phyloP scores from a whole-genome alignment of 2,329 filamentous ascomycete species.

The Dothideomycetes sp. region DNA sequence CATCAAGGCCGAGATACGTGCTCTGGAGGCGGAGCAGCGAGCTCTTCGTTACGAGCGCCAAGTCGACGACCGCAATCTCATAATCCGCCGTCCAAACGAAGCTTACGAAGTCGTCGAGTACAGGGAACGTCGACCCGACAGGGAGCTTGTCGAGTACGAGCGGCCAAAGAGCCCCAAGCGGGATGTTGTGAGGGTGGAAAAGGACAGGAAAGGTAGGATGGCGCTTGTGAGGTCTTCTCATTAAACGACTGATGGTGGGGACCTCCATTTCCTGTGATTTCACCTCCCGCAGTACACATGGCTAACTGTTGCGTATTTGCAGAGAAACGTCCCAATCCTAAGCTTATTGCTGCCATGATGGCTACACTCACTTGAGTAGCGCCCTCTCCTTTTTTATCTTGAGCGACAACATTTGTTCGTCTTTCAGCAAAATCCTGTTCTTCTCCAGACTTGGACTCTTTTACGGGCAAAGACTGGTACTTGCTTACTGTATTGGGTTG shows the following conservation, averaged over 20 bases:
- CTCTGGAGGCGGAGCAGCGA: constrained; percentile 56
- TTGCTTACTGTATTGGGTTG: neutral
- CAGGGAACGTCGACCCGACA: constrained; percentile 41
- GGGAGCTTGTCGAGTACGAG: constrained; percentile 50
- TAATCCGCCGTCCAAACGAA: constrained; percentile 29
- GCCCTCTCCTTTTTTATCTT: neutral
- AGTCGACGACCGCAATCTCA: constrained; percentile 25
- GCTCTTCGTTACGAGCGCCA: constrained; percentile 47
- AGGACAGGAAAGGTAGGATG: constrained; percentile 94
- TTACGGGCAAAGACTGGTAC: neutral
- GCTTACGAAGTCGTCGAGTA: constrained; percentile 33
- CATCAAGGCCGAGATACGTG: constrained; percentile 61
- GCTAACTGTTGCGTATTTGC: constrained; percentile 2
- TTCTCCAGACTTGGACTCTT: too few species aligned
- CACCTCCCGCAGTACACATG: neutral
- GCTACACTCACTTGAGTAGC: constrained; percentile 25
- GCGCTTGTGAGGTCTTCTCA: constrained; percentile 69
- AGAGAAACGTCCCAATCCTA: constrained; percentile 30
- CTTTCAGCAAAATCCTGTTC: neutral
- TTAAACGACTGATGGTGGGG: constrained; percentile 37
- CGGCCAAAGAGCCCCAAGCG: constrained; percentile 27
- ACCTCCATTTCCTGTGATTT: constrained; percentile 5
- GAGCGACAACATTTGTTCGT: neutral
- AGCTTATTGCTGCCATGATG: constrained; percentile 33
- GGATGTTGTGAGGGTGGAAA: constrained; percentile 61